A percentile compares a stretch with the other conserved stretches of the same genome.
These are phyloP conservation scores for Boletus calvinii DNA, from an alignment of 1,284 basidiomycete species.

Conservation along the genomic window DNA sequence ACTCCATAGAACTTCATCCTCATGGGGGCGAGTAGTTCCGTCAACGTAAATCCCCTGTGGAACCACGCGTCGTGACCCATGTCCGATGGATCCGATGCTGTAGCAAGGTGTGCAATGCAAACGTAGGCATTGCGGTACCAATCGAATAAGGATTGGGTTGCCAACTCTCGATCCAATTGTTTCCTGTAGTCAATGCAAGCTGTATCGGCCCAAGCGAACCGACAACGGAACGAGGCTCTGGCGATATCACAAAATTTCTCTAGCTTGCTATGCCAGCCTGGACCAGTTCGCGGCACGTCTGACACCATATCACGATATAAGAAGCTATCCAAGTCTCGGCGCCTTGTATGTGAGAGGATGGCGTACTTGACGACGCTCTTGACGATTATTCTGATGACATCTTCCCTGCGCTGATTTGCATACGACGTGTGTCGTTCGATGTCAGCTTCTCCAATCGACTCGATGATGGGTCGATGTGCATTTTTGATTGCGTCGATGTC, in stretches of 20 bases:
- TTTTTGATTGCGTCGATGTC: constrained; percentile 5
- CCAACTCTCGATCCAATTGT: constrained; percentile 1
- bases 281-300: background rate
- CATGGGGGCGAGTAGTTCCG: constrained; percentile 16
- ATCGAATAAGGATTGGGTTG: constrained; percentile 9
- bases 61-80: constrained; percentile 15
- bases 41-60: constrained; percentile 10
- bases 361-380: constrained; percentile 24
- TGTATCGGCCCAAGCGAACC: constrained; percentile 23
- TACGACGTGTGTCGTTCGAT: constrained; percentile 28
- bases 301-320: constrained; percentile 11
- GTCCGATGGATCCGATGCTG: constrained; percentile 1
- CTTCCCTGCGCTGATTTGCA: constrained; percentile 23
- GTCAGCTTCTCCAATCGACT: constrained; percentile 20
- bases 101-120: constrained; percentile 18
- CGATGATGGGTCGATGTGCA: constrained; percentile 10
- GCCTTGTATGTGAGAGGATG: constrained; percentile 19
- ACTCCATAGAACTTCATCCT: constrained; percentile 20
- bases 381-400: constrained; percentile 23
- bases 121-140: constrained; percentile 27
- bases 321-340: background rate
- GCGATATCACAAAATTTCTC: constrained; percentile 14
- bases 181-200: constrained; percentile 13
- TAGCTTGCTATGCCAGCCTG: constrained; percentile 17
- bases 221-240: constrained; percentile 12